A percentile compares a stretch with the other conserved stretches of the same genome.
Evolutionary conservation across 345 rosid species (phyloP).

Genomic region (Turnera subulata): DNA sequence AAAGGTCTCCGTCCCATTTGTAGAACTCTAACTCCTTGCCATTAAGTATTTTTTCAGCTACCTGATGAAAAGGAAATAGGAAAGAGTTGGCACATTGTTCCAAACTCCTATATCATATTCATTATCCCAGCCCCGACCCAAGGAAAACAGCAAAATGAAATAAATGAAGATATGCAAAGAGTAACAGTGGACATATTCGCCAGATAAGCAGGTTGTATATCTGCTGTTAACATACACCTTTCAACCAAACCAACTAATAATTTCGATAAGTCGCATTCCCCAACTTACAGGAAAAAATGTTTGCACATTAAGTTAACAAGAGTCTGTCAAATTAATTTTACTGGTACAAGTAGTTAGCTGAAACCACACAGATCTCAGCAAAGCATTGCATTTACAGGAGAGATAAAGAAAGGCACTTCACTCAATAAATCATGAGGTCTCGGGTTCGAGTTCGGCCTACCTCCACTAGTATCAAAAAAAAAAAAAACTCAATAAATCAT

Average conservation of each 20-base stretch:
- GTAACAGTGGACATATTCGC: too few species aligned
- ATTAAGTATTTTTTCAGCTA: slow-evolving; percentile 63
- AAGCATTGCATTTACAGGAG: too few species aligned
- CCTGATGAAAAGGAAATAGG: slow-evolving; percentile 33
- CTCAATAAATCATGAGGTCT: too few species aligned
- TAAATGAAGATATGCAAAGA: too few species aligned
- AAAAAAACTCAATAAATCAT: too few species aligned
- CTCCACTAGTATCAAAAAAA: too few species aligned
- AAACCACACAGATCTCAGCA: background rate
- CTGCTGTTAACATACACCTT: background rate
- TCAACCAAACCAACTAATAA: background rate
- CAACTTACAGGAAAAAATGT: background rate
- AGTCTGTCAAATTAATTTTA: too few species aligned
- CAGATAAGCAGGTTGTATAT: too few species aligned
- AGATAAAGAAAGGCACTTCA: background rate
- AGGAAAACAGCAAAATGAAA: background rate
- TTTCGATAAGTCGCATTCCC: background rate
- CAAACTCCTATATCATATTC: background rate
- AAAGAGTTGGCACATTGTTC: background rate
- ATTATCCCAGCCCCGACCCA: background rate
- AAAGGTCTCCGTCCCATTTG: slow-evolving; percentile 88
- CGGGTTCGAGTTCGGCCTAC: too few species aligned
- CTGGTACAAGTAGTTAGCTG: background rate
- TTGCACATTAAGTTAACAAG: too few species aligned
- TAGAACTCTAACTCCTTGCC: slow-evolving; percentile 69